Evolutionary conservation across 805 yeast genomes (phyloP).

Genomic region (Torulaspora delbrueckii): DNA sequence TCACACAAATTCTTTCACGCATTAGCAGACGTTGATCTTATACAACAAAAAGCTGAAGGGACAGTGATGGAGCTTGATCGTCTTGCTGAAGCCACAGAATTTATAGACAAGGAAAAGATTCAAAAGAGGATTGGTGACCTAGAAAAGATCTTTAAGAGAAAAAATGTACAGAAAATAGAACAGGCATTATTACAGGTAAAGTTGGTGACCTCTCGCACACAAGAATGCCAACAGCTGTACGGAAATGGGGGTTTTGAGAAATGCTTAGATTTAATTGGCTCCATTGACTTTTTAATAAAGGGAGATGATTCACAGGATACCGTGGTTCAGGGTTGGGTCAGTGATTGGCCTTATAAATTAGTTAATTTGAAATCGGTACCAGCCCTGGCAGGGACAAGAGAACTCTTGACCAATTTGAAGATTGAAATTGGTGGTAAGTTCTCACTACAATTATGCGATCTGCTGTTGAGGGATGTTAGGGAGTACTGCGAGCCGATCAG

Average conservation of each 20-base stretch:
- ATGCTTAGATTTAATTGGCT: slow-evolving; percentile 54
- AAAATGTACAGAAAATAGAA: slow-evolving; percentile 59
- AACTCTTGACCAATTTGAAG: slow-evolving; percentile 50
- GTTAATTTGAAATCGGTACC: slow-evolving; percentile 32
- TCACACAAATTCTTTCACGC: slow-evolving; percentile 83
- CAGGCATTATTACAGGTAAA: slow-evolving; percentile 51
- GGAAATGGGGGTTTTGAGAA: slow-evolving; percentile 43
- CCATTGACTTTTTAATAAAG: slow-evolving; percentile 52
- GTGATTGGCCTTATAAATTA: slow-evolving; percentile 41
- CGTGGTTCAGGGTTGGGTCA: slow-evolving; percentile 30
- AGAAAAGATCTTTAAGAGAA: slow-evolving; percentile 46
- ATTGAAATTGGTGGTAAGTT: slow-evolving; percentile 67
- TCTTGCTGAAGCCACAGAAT: slow-evolving; percentile 44
- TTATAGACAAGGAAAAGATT: slow-evolving; percentile 47
- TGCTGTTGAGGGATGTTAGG: slow-evolving; percentile 58
- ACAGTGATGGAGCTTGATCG: slow-evolving; percentile 46
- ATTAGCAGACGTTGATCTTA: slow-evolving; percentile 66
- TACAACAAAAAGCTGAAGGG: slow-evolving; percentile 49
- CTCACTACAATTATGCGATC: slow-evolving; percentile 50
- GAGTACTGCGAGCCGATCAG: slow-evolving; percentile 50
- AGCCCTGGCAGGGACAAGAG: slow-evolving; percentile 39
- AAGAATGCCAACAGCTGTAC: slow-evolving; percentile 32
- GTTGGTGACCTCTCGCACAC: slow-evolving; percentile 42
- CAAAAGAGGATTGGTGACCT: slow-evolving; percentile 47
- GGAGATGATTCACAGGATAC: slow-evolving; percentile 42